Percentiles rank a stretch among this genome's conserved stretches.
phyloP scores from a whole-genome alignment of 2,329 filamentous ascomycete genomes.

The Colletotrichum cereale region DNA sequence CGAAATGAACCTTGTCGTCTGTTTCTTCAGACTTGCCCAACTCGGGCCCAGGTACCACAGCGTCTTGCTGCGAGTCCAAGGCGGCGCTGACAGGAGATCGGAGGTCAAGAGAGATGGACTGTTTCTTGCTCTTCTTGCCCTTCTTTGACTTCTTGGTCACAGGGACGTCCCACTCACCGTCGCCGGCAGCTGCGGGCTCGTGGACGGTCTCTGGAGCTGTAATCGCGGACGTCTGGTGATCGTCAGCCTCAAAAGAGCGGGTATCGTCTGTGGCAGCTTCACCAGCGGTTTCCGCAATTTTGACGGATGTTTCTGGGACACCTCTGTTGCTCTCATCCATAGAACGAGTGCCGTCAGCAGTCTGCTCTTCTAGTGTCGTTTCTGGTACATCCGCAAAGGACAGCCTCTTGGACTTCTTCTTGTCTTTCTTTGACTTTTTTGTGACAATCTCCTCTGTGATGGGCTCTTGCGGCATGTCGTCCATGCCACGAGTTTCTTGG shows the following conservation, averaged over 20 bases:
- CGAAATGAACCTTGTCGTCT: slow-evolving; percentile 11
- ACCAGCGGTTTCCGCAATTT: slow-evolving; percentile 1
- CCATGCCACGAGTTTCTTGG: background rate
- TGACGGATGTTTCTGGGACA: background rate
- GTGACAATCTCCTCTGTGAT: slow-evolving; percentile 1
- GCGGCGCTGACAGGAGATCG: background rate
- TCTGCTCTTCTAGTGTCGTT: slow-evolving; percentile 2
- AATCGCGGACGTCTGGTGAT: background rate
- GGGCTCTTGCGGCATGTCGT: background rate
- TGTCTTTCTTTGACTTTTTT: slow-evolving; percentile 45
- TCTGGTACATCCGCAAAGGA: background rate
- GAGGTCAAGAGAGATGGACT: background rate
- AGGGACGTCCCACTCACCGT: slow-evolving; percentile 34
- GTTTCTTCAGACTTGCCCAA: background rate
- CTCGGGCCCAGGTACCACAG: background rate
- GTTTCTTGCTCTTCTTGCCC: slow-evolving; percentile 49
- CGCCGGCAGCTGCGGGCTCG: slow-evolving; percentile 11
- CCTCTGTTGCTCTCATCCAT: background rate
- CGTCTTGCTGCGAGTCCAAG: background rate
- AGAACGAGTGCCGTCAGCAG: background rate
- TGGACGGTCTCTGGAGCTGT: background rate
- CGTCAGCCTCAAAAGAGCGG: slow-evolving; percentile 44
- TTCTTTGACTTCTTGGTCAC: slow-evolving; percentile 42
- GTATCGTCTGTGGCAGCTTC: background rate
- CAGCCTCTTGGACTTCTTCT: slow-evolving; percentile 45